Base-by-base conservation (phyloP, 2,329 filamentous ascomycete genomes). In the Fusarium agapanthi region DNA sequence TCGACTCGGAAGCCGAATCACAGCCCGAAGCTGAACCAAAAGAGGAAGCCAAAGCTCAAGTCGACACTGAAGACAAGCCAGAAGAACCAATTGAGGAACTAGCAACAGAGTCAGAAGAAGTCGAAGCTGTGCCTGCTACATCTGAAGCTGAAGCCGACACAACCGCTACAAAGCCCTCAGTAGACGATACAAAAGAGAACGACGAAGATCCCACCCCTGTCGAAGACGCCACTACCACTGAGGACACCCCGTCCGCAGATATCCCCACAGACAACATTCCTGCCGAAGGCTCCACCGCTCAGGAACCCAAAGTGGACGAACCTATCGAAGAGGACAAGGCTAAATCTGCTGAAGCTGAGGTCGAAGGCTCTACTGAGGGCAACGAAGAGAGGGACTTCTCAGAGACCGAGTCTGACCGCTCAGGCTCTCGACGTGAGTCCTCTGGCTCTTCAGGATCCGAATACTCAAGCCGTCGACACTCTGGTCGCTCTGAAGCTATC, bases 401-500 rank as follows among this genome's bases (percentile, higher is more conserved):
- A 3, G 69, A 76, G 13, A 57, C 60, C 10, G 69, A 71, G 35
- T 74, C 76, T 40, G 73, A 76, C 24, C 47, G 44, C 20, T 68
- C 74, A 4, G 66, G 47, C 3, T 77, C 68, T 51, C 71, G 69
- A 28, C 72, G 76, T 56, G 61, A 69, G 35, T 80, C 79, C 28
- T 73, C 71, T 40, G 53, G 66, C 43, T 79, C 78, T 16, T 69
- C 68, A 16, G 71, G 59, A 24, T 78, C 73, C 5, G 65, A 67
- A 37, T 54, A 47, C 48, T 76, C 75, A n/a, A 69, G 78, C 24
- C 78, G 84, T 32, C 82, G 83, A n/a, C 78, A 81, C 4, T 86
- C 85, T 3, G 75, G 80, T 15, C 80, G 83, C 10, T 87, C 87
- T 5, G 86, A 89, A 72, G 86, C 85, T 40, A 88, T 89, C 66